phyloP scores from a whole-genome alignment of 352 stramenopile species.

The Phytophthora foliorum region DNA sequence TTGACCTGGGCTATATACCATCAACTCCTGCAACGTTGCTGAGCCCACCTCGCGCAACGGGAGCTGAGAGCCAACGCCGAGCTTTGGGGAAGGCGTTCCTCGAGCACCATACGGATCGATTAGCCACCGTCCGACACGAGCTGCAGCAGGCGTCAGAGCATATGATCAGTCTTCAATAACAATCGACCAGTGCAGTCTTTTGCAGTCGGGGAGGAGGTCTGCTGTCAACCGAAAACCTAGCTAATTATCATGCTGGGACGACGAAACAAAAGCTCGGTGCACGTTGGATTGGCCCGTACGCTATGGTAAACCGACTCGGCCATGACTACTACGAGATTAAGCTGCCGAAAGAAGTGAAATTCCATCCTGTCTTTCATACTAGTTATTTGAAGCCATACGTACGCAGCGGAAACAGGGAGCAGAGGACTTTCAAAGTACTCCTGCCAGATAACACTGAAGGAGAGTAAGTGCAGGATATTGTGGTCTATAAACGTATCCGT shows the following conservation, averaged over 20 bases:
- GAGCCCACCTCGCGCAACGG: background rate
- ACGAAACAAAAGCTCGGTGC: constrained; percentile 16
- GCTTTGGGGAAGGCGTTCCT: constrained; percentile 16
- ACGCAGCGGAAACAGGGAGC: background rate
- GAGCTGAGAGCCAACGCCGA: background rate
- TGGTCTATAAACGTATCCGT: constrained; percentile 11
- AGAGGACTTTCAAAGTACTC: constrained; percentile 8
- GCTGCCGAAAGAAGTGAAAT: constrained; percentile 1
- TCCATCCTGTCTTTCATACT: constrained; percentile 9
- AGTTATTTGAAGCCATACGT: constrained; percentile 12
- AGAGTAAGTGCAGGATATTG: constrained; percentile 23
- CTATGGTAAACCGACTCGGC: background rate
- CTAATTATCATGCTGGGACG: constrained; percentile 20
- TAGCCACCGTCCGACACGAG: constrained; percentile 3
- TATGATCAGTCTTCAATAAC: constrained; percentile 18
- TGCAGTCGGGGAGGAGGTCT: constrained; percentile 14
- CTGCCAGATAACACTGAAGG: constrained; percentile 10
- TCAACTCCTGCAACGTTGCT: constrained; percentile 6
- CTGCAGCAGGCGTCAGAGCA: constrained; percentile 13
- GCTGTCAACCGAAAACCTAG: constrained; percentile 15
- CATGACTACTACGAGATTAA: constrained; percentile 14
- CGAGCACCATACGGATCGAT: constrained; percentile 1
- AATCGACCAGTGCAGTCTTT: constrained; percentile 20
- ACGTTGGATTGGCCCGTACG: constrained; percentile 16
- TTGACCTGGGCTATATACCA: constrained; percentile 19